These are phyloP conservation scores for Thermomyces lanuginosus DNA, from an alignment of 2,329 filamentous ascomycete species.

Conservation along the genomic window DNA sequence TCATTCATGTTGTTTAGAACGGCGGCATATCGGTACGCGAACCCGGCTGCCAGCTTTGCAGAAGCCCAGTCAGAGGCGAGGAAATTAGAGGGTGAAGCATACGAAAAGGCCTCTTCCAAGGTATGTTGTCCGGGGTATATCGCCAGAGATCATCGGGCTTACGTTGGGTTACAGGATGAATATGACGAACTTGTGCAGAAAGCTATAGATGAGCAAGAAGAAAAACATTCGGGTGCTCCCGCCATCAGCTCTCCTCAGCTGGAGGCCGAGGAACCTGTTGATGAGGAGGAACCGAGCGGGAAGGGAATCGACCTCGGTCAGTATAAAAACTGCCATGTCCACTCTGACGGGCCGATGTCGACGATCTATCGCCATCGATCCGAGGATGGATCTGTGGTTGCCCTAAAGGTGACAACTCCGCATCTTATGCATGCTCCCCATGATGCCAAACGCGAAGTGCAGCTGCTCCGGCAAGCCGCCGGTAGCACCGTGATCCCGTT, in stretches of 20 bases:
- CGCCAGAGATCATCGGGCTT: constrained; percentile 3
- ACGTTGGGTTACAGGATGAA: constrained; percentile 37
- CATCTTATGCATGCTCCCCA: constrained; percentile 62
- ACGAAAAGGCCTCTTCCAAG: constrained; percentile 21
- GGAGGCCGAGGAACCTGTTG: constrained; percentile 9
- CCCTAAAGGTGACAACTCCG: constrained; percentile 73
- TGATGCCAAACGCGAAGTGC: constrained; percentile 61
- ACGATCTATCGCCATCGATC: constrained; percentile 51
- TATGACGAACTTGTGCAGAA: constrained; percentile 31
- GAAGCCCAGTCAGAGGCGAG: constrained; percentile 45
- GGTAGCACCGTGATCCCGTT: constrained; percentile 49
- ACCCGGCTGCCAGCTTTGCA: constrained; percentile 28
- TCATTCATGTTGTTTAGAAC: constrained; percentile 23
- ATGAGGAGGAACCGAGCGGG: constrained; percentile 14
- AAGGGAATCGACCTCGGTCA: constrained; percentile 33
- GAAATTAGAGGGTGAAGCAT: constrained; percentile 39
- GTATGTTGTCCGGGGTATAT: constrained; percentile 11
- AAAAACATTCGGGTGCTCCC: constrained; percentile 9
- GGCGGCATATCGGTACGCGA: constrained; percentile 31
- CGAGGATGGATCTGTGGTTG: constrained; percentile 36
- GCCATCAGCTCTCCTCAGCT: constrained; percentile 12
- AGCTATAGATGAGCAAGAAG: constrained; percentile 19
- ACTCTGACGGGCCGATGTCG: constrained; percentile 58
- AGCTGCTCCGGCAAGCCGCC: constrained; percentile 49
- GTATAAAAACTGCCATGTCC: constrained; percentile 41